Evolutionary conservation across 2,329 filamentous ascomycete species (phyloP).

Genomic region (Epichloe baconii): DNA sequence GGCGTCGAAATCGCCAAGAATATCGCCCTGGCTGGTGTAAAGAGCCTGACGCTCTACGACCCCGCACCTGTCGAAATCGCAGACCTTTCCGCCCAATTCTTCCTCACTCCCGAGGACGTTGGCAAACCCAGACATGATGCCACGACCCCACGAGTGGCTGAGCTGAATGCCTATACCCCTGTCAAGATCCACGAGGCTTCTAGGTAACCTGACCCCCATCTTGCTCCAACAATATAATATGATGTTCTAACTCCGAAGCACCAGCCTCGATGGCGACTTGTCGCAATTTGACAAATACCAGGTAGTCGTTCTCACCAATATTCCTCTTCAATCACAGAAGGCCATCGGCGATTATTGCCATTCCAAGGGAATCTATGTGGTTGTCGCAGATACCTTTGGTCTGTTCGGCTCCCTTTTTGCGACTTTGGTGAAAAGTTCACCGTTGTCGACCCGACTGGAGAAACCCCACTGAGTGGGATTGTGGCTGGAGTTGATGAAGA

Average conservation of each 20-base stretch:
- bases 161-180: slow-evolving; percentile 93
- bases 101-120: slow-evolving; percentile 76
- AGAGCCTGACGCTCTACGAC: slow-evolving; percentile 89
- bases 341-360: slow-evolving; percentile 88
- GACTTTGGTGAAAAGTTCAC: slow-evolving; percentile 95
- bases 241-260: neutral
- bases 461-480: slow-evolving; percentile 77
- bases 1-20: slow-evolving; percentile 99
- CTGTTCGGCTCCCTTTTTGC: slow-evolving; percentile 95
- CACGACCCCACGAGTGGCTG: slow-evolving; percentile 78
- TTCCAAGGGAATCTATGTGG: slow-evolving; percentile 79
- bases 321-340: slow-evolving; percentile 67
- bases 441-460: slow-evolving; percentile 78
- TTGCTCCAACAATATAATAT: slow-evolving; percentile 4
- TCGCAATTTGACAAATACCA: slow-evolving; percentile 82
- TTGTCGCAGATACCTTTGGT: slow-evolving; percentile 80
- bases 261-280: slow-evolving; percentile 60
- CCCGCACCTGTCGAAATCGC: slow-evolving; percentile 70
- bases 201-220: slow-evolving; percentile 25
- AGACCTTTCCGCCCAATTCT: slow-evolving; percentile 95
- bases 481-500: slow-evolving; percentile 81
- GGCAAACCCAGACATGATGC: slow-evolving; percentile 82
- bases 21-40: slow-evolving; percentile 92
- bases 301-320: slow-evolving; percentile 80
- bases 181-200: slow-evolving; percentile 59